A percentile compares a stretch with the other conserved stretches of the same genome.
Evolutionary conservation across 495 filamentous ascomycete genomes (phyloP).

Genomic region (Penicillium pancosmium): DNA sequence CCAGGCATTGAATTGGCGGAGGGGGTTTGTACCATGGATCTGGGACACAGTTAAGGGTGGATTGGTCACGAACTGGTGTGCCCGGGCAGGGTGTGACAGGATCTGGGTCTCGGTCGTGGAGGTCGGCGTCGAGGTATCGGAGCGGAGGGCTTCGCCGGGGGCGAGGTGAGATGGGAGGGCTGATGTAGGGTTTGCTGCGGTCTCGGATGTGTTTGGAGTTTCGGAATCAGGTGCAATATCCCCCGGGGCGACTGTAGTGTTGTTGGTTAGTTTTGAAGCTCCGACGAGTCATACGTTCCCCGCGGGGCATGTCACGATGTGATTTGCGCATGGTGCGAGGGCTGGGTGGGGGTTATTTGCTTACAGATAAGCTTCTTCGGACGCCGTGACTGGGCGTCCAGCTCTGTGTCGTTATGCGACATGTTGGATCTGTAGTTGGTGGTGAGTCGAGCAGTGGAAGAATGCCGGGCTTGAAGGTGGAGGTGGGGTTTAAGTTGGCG

Average conservation of each 20-base stretch:
- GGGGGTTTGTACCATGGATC: conserved; percentile 53
- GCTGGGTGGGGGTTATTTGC: not conserved
- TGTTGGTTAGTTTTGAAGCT: conserved; percentile 21
- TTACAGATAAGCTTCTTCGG: conserved; percentile 53
- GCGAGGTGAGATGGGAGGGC: conserved; percentile 26
- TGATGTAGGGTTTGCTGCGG: conserved; percentile 65
- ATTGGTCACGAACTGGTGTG: conserved; percentile 52
- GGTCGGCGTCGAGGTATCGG: conserved; percentile 40
- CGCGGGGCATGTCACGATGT: conserved; percentile 2
- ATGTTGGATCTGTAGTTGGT: conserved; percentile 11
- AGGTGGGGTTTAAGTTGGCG: conserved; percentile 1
- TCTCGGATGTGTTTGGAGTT: conserved; percentile 18
- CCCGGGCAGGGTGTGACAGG: conserved; percentile 44
- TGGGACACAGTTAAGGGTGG: conserved; percentile 47
- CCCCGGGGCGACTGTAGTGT: conserved; percentile 44
- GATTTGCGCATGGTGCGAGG: not conserved
- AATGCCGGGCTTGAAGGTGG: conserved; percentile 22
- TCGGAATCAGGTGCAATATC: conserved; percentile 37
- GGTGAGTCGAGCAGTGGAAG: conserved; percentile 6
- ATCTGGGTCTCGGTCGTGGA: conserved; percentile 40
- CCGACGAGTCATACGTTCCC: not conserved
- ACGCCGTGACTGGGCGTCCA: conserved; percentile 21
- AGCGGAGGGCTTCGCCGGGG: conserved; percentile 30
- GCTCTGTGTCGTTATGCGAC: conserved; percentile 14
- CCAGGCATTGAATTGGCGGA: conserved; percentile 86